Conservation (phyloP, 2,329 filamentous ascomycete genomes). For the Alternaria conjuncta region DNA sequence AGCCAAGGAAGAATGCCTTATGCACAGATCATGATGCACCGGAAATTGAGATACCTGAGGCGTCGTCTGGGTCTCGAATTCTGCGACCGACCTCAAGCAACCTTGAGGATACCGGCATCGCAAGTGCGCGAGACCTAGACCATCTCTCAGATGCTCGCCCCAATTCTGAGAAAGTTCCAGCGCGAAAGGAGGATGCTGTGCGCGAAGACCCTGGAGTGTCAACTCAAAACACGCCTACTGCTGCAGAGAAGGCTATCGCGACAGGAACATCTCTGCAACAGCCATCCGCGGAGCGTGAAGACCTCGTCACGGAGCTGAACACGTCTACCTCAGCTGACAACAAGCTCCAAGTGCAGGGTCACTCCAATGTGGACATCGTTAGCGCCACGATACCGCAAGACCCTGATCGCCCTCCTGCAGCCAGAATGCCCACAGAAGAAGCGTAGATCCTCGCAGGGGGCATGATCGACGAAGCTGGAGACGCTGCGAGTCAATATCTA, state of each 20-base stretch:
- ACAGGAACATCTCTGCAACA: background rate
- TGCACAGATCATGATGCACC: background rate
- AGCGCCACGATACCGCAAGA: background rate
- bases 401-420: background rate
- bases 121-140: background rate
- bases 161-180: background rate
- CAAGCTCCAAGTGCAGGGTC: background rate
- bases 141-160: background rate
- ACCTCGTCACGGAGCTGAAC: background rate
- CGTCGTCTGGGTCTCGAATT: background rate
- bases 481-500: background rate
- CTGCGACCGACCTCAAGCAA: background rate
- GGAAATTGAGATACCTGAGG: background rate
- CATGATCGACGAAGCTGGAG: background rate
- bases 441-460: background rate
- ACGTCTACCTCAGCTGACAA: background rate
- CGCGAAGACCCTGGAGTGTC: background rate
- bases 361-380: background rate
- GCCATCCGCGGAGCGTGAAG: background rate
- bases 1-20: background rate
- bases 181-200: background rate
- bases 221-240: background rate
- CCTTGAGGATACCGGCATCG: background rate
- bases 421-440: background rate
- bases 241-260: background rate